Percentiles rank a stretch among this genome's conserved stretches.
These are phyloP conservation scores for Santalum album DNA, from an alignment of 164 flowering plant species.

Conservation along the genomic window DNA sequence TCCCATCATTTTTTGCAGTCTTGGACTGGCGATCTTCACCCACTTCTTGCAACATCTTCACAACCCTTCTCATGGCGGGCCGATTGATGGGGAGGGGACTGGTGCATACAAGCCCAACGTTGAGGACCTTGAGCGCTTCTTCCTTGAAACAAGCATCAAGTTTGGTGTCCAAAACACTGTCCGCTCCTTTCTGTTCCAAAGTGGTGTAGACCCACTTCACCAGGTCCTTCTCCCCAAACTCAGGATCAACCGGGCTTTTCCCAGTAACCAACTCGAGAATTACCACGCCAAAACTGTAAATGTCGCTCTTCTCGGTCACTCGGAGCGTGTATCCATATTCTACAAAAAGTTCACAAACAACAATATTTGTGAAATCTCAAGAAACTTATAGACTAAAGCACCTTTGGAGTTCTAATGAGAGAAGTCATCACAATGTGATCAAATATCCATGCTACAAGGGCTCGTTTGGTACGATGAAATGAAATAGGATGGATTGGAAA, in stretches of 20 bases:
- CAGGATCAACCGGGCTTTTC: conserved; percentile 69
- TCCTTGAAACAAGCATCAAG: conserved; percentile 72
- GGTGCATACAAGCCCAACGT: conserved; percentile 77
- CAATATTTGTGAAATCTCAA: no score
- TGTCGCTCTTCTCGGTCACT: conserved; percentile 96
- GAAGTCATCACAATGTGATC: no score
- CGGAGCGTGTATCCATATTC: conserved; percentile 94
- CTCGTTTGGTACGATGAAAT: no score
- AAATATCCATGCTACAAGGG: no score
- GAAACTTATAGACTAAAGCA: no score
- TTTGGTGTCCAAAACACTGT: conserved; percentile 66
- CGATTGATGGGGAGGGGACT: conserved; percentile 93
- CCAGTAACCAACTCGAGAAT: conserved; percentile 82
- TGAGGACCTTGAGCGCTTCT: conserved; percentile 69
- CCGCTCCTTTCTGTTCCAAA: conserved; percentile 75
- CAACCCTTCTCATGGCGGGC: conserved; percentile 85
- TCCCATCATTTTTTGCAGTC: conserved; percentile 52
- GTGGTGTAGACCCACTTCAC: conserved; percentile 87
- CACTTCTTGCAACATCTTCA: conserved; percentile 68
- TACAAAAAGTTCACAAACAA: conserved; percentile 24
- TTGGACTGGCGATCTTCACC: conserved; percentile 30
- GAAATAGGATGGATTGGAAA: no score
- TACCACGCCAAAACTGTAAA: conserved; percentile 92
- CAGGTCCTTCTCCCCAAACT: conserved; percentile 82
- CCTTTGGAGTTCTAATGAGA: no score